phyloP scores from a whole-genome alignment of 257 asterid genomes.

The Euphrasia confusa region DNA sequence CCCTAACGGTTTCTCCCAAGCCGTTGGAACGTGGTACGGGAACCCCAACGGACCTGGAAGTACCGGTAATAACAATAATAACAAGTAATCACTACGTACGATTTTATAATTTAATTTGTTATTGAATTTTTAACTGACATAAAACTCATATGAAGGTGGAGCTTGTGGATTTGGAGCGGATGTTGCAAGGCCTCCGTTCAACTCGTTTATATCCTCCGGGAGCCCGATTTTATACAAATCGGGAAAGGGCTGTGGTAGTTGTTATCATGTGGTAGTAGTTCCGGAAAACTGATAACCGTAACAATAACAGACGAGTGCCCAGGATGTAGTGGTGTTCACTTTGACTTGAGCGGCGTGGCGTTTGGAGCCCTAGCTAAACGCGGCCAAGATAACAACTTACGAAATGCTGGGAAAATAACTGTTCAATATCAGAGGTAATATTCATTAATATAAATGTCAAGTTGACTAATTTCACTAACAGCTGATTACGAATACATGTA shows the following conservation, averaged over 20 bases:
- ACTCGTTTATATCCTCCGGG: constrained; percentile 34
- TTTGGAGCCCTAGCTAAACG: constrained; percentile 24
- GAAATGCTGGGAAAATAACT: constrained; percentile 21
- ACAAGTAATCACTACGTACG: not conserved
- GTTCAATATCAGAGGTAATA: constrained; percentile 20
- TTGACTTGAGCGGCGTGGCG: constrained; percentile 29
- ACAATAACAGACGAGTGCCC: constrained; percentile 31
- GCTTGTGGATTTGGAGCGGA: constrained; percentile 38
- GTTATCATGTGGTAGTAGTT: constrained; percentile 13
- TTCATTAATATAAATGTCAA: not conserved
- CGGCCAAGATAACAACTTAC: constrained; percentile 15
- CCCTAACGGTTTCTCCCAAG: not conserved
- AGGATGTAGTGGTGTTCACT: constrained; percentile 23
- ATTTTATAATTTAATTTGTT: not conserved
- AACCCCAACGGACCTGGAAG: constrained; percentile 14
- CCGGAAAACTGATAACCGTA: constrained; percentile 19
- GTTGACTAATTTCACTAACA: too few relatives aligned
- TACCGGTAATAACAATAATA: not conserved
- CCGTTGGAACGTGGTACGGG: constrained; percentile 21
- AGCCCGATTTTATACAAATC: not conserved
- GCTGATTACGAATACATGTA: too few relatives aligned
- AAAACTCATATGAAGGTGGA: constrained; percentile 14
- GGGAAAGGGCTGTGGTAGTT: constrained; percentile 1
- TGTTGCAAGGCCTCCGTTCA: constrained; percentile 23
- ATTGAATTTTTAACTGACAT: not conserved